A percentile compares a stretch with the other conserved stretches of the same genome.
These are phyloP conservation scores for Melaleuca alternifolia DNA, from an alignment of 345 rosid species.

Conservation along the genomic window DNA sequence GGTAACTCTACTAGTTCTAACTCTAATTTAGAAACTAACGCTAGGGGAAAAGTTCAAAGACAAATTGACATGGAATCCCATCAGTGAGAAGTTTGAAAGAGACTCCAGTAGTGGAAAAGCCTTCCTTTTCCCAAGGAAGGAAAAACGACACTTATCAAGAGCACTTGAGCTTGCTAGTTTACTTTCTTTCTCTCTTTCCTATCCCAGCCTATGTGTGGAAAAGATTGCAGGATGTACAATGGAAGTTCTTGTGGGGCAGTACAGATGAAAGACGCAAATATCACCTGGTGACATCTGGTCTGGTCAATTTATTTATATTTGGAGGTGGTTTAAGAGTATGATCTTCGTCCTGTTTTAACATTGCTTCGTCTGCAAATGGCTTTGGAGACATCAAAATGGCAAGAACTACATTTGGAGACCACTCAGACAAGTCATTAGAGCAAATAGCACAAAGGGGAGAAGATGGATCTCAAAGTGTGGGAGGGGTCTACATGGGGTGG, in stretches of 20 bases:
- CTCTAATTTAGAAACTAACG: not conserved
- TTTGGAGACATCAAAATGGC: not conserved
- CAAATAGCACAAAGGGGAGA: not conserved
- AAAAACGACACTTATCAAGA: not conserved
- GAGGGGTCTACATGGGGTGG: too few relatives aligned
- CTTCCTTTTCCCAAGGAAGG: not conserved
- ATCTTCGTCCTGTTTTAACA: not conserved
- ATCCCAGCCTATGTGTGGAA: not conserved
- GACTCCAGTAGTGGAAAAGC: not conserved
- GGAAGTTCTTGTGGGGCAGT: not conserved
- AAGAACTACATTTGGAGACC: not conserved
- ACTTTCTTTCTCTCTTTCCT: not conserved
- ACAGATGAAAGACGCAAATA: not conserved
- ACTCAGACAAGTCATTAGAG: not conserved
- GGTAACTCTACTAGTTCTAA: not conserved
- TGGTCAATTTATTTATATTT: not conserved
- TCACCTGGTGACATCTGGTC: not conserved
- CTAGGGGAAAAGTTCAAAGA: not conserved
- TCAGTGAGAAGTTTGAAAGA: not conserved
- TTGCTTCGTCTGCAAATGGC: not conserved
- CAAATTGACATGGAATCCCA: not conserved
- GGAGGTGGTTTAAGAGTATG: not conserved
- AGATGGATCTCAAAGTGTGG: not conserved
- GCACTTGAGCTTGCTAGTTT: not conserved
- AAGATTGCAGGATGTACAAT: not conserved